Percentiles rank a stretch among this genome's conserved stretches.
Conservation (phyloP, 2,329 filamentous ascomycete species). For the Fusarium irregulare region DNA sequence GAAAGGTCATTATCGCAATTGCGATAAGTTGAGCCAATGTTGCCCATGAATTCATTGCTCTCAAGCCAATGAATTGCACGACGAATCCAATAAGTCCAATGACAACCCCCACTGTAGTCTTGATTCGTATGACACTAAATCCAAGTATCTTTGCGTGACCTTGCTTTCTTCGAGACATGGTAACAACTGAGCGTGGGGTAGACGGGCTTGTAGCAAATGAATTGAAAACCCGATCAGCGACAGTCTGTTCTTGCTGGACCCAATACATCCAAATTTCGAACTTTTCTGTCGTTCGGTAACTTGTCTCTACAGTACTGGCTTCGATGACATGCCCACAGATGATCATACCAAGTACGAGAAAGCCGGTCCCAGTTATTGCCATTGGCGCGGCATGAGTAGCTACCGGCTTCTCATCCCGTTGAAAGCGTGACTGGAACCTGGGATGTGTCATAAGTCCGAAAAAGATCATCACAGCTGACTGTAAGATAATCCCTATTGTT, state of each 20-base stretch:
- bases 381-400: too few relatives aligned
- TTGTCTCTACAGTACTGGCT: conserved; percentile 43
- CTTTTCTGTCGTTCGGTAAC: conserved; percentile 15
- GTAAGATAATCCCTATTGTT: too few relatives aligned
- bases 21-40: neutral
- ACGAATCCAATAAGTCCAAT: neutral
- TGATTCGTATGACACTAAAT: too few relatives aligned
- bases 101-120: too few relatives aligned
- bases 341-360: conserved; percentile 45
- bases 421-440: too few relatives aligned
- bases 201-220: conserved; percentile 35
- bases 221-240: conserved; percentile 47
- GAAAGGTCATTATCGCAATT: neutral
- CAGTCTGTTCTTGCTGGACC: conserved; percentile 45
- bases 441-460: too few relatives aligned
- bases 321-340: conserved; percentile 50
- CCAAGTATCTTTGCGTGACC: neutral
- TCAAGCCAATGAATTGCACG: conserved; percentile 8
- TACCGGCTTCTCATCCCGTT: too few relatives aligned
- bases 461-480: too few relatives aligned
- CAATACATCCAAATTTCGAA: conserved; percentile 40
- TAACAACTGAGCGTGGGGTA: neutral
- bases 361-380: conserved; percentile 39
- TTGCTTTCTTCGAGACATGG: neutral
- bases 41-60: conserved; percentile 13